phyloP scores from a whole-genome alignment of 2,329 filamentous ascomycete species.

The Venturia asperata region DNA sequence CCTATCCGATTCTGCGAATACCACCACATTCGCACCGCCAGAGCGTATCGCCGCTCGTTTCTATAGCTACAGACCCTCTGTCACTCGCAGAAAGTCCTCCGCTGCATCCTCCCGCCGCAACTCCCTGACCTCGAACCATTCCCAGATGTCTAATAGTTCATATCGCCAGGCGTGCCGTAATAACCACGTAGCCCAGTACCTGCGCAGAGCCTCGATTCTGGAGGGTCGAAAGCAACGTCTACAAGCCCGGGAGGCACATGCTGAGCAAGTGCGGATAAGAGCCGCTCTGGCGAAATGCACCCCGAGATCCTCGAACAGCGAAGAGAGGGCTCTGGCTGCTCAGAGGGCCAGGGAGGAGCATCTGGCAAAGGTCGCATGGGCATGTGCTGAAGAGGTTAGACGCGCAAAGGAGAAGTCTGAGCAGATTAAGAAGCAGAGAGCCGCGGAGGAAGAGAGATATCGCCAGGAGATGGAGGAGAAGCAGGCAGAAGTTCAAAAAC shows the following conservation, averaged over 20 bases:
- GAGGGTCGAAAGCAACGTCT: slow-evolving; percentile 73
- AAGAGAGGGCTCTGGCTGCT: slow-evolving; percentile 70
- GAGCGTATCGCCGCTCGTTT: slow-evolving; percentile 73
- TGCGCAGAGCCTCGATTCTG: slow-evolving; percentile 72
- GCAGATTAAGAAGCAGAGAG: slow-evolving; percentile 71
- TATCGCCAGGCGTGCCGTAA: slow-evolving; percentile 54
- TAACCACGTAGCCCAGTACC: slow-evolving; percentile 70
- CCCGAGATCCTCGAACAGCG: slow-evolving; percentile 58
- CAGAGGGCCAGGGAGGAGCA: slow-evolving; percentile 73
- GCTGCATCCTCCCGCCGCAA: slow-evolving; percentile 73
- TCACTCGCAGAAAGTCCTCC: slow-evolving; percentile 63
- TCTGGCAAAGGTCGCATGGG: slow-evolving; percentile 71
- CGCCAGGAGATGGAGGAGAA: slow-evolving; percentile 72
- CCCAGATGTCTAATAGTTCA: slow-evolving; percentile 58
- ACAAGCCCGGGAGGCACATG: slow-evolving; percentile 72
- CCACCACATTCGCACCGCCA: slow-evolving; percentile 50
- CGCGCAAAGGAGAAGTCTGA: slow-evolving; percentile 77
- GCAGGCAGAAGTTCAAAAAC: slow-evolving; percentile 66
- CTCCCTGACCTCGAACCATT: slow-evolving; percentile 69
- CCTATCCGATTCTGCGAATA: slow-evolving; percentile 34
- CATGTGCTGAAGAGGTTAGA: slow-evolving; percentile 76
- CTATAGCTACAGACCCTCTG: slow-evolving; percentile 59
- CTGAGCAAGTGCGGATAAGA: slow-evolving; percentile 71
- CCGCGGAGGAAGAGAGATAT: slow-evolving; percentile 63
- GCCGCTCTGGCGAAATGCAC: slow-evolving; percentile 67